Evolutionary conservation across 2,329 filamentous ascomycete genomes (phyloP).

Genomic region (Aspergillus felis): DNA sequence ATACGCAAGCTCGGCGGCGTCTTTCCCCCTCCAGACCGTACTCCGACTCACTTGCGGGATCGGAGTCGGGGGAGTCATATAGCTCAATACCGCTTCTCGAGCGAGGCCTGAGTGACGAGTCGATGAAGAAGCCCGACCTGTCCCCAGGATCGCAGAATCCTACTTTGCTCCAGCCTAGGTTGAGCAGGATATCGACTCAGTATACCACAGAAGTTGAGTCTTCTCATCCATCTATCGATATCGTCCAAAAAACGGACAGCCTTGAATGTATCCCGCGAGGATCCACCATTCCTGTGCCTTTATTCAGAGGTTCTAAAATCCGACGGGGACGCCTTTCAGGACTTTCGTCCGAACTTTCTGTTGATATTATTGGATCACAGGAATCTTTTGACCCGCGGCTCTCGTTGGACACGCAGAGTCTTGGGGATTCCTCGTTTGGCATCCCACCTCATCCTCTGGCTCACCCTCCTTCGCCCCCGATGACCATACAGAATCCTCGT

Average conservation of each 20-base stretch:
- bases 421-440: conserved; percentile 35
- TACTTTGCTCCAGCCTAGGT: conserved; percentile 19
- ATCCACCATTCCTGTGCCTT: conserved; percentile 36
- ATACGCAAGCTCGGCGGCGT: conserved; percentile 25
- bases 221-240: conserved; percentile 48
- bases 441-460: conserved; percentile 44
- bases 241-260: conserved; percentile 50
- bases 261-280: conserved; percentile 46
- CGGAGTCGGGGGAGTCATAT: conserved; percentile 67
- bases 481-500: conserved; percentile 38
- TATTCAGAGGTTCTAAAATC: conserved; percentile 30
- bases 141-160: conserved; percentile 13
- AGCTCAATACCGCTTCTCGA: conserved; percentile 74
- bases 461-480: conserved; percentile 45
- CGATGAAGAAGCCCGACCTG: conserved; percentile 45
- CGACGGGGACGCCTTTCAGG: conserved; percentile 53
- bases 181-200: conserved; percentile 25
- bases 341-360: conserved; percentile 48
- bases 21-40: conserved; percentile 32
- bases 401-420: conserved; percentile 31
- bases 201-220: conserved; percentile 33
- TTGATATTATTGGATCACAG: conserved; percentile 46
- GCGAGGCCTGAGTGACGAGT: conserved; percentile 52
- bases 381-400: conserved; percentile 32
- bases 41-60: conserved; percentile 41